These are phyloP conservation scores for Chlamydomonas schloesseri DNA, from an alignment of 139 green algal genomes.

Conservation along the genomic window DNA sequence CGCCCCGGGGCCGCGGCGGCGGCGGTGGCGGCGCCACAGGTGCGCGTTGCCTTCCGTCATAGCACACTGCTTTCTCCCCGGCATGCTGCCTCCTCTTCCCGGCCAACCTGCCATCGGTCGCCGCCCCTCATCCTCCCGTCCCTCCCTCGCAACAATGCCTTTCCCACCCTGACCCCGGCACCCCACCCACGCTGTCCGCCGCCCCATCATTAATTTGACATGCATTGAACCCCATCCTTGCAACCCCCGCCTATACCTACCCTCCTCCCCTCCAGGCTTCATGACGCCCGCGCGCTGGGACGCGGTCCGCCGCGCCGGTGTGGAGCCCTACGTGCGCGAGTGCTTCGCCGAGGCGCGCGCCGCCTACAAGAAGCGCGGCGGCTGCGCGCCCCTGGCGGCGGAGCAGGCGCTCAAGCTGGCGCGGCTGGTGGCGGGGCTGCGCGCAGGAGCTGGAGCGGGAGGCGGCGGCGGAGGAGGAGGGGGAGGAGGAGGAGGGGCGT, in stretches of 20 bases:
- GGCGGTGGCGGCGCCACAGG: background rate
- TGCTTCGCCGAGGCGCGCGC: slow-evolving; percentile 67
- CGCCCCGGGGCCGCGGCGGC: background rate
- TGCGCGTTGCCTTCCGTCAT: too few species aligned
- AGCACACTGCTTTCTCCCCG: too few species aligned
- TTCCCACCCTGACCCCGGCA: too few species aligned
- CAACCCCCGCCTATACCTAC: background rate
- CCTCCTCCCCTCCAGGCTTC: background rate
- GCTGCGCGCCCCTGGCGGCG: background rate
- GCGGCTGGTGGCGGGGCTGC: slow-evolving; percentile 71
- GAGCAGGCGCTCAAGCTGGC: slow-evolving; percentile 76
- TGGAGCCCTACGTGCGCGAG: slow-evolving; percentile 22
- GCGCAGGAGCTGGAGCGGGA: slow-evolving; percentile 48
- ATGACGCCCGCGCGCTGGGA: slow-evolving; percentile 32
- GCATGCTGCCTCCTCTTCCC: too few species aligned
- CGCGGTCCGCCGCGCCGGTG: background rate
- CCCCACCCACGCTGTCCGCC: too few species aligned
- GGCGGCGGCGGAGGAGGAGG: slow-evolving; percentile 70
- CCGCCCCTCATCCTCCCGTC: too few species aligned
- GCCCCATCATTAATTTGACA: too few species aligned
- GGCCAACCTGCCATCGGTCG: too few species aligned
- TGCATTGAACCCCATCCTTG: background rate
- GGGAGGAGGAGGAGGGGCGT: slow-evolving; percentile 62
- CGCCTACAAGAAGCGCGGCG: slow-evolving; percentile 66
- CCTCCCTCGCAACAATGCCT: too few species aligned